These are phyloP conservation scores for Magnolia officinalis DNA, from an alignment of 164 flowering plant genomes.

Conservation along the genomic window DNA sequence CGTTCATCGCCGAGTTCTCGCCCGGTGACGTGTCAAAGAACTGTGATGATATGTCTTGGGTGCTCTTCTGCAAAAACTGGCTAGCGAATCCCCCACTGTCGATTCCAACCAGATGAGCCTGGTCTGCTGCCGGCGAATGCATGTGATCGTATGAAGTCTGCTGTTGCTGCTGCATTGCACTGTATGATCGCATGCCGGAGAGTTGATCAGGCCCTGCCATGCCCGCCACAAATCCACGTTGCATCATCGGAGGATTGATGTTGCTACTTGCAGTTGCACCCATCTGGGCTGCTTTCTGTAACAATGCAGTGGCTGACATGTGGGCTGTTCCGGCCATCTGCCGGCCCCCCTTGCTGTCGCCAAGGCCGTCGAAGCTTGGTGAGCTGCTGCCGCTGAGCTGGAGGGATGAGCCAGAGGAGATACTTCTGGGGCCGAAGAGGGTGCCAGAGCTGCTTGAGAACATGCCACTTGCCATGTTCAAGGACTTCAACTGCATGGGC, in stretches of 20 bases:
- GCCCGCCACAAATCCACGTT: conserved; percentile 16
- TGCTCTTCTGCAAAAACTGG: conserved; percentile 22
- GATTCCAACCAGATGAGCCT: conserved; percentile 23
- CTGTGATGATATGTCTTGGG: conserved; percentile 21
- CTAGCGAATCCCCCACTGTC: conserved; percentile 13
- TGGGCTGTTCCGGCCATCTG: conserved; percentile 17
- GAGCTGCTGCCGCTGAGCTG: conserved; percentile 49
- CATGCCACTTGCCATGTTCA: conserved; percentile 44
- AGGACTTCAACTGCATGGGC: conserved; percentile 50
- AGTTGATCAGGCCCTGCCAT: conserved; percentile 41
- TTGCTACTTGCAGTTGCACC: conserved; percentile 42
- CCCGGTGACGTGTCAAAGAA: conserved; percentile 15
- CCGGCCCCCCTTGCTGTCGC: conserved; percentile 23
- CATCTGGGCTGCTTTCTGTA: conserved; percentile 67
- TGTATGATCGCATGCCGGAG: conserved; percentile 22
- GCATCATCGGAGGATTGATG: conserved; percentile 24
- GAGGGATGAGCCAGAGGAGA: conserved; percentile 45
- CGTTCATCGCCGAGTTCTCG: conserved; percentile 14
- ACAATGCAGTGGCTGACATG: conserved; percentile 53
- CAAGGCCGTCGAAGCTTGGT: conserved; percentile 37
- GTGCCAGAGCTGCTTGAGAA: conserved; percentile 48
- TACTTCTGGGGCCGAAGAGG: conserved; percentile 46
- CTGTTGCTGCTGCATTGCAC: conserved; percentile 13
- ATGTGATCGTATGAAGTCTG: conserved; percentile 15
- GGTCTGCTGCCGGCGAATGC: conserved; percentile 17